These are phyloP conservation scores for Piper longum DNA, from an alignment of 164 flowering plant genomes.

Conservation along the genomic window DNA sequence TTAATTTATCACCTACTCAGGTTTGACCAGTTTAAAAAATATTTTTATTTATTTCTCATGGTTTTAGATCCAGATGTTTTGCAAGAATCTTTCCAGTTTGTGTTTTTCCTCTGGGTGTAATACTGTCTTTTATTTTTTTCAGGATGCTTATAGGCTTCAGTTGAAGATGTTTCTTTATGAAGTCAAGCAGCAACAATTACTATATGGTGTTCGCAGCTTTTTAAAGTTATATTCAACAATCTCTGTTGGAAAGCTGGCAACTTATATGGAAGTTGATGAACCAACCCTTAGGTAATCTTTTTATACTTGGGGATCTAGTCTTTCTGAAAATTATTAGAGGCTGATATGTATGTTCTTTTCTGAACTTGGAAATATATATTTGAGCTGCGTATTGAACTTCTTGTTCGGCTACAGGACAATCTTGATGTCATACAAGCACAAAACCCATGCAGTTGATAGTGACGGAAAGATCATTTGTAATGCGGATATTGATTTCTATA, in stretches of 20 bases:
- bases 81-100: too few species aligned
- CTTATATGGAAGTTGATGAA: slow-evolving; percentile 92
- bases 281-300: slow-evolving; percentile 65
- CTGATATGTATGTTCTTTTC: neutral
- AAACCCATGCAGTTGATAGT: slow-evolving; percentile 67
- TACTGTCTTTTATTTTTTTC: slow-evolving; percentile 5
- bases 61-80: too few species aligned
- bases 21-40: too few species aligned
- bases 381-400: slow-evolving; percentile 4
- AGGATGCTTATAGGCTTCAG: slow-evolving; percentile 99
- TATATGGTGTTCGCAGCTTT: slow-evolving; percentile 72
- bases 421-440: slow-evolving; percentile 94
- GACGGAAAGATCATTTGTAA: slow-evolving; percentile 74
- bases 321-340: neutral
- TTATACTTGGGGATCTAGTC: neutral
- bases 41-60: too few species aligned
- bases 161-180: slow-evolving; percentile 91
- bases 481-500: slow-evolving; percentile 84
- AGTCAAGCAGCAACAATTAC: slow-evolving; percentile 90
- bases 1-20: too few species aligned
- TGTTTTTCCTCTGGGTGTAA: too few species aligned
- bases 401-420: slow-evolving; percentile 51
- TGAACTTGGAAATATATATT: neutral
- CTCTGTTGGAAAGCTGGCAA: slow-evolving; percentile 73
- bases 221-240: slow-evolving; percentile 89